Conservation (phyloP, 441 rosid genomes). For the Pelargonium cotyledonis region DNA sequence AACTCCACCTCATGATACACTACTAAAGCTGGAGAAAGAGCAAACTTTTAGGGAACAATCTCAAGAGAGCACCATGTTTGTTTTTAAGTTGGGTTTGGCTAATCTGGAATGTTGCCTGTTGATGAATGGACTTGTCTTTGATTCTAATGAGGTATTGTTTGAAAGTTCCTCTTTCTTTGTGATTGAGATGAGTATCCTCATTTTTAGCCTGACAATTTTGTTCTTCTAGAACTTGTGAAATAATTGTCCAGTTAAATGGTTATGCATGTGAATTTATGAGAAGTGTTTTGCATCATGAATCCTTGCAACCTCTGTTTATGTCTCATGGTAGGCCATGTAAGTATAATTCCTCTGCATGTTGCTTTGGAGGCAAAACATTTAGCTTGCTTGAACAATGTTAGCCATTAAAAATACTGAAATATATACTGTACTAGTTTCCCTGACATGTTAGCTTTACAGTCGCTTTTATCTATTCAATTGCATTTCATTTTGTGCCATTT, state of each 20-base stretch:
- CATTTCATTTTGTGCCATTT: slow-evolving; percentile 3
- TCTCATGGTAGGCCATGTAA: neutral
- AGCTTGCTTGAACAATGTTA: neutral
- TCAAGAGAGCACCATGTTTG: slow-evolving; percentile 75
- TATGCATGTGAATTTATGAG: neutral
- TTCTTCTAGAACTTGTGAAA: neutral
- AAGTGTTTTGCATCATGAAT: neutral
- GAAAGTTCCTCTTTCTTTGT: slow-evolving; percentile 11
- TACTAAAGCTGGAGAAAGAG: slow-evolving; percentile 83
- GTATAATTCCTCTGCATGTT: neutral
- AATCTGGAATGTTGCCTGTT: slow-evolving; percentile 66
- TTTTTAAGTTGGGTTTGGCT: slow-evolving; percentile 81
- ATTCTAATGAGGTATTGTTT: slow-evolving; percentile 73
- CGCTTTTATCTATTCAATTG: neutral
- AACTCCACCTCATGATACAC: slow-evolving; percentile 77
- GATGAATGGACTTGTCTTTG: slow-evolving; percentile 96
- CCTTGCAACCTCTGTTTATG: neutral
- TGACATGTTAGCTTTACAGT: slow-evolving; percentile 9
- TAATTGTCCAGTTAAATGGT: neutral
- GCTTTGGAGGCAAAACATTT: neutral
- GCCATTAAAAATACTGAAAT: neutral
- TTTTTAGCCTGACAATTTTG: neutral
- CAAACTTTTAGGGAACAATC: slow-evolving; percentile 47
- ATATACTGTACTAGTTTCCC: neutral
- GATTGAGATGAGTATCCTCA: neutral